Evolutionary conservation across 305 asterid species (phyloP), one percentile per base, ranked within the genome.

Genomic region (Solanum chacoense): DNA sequence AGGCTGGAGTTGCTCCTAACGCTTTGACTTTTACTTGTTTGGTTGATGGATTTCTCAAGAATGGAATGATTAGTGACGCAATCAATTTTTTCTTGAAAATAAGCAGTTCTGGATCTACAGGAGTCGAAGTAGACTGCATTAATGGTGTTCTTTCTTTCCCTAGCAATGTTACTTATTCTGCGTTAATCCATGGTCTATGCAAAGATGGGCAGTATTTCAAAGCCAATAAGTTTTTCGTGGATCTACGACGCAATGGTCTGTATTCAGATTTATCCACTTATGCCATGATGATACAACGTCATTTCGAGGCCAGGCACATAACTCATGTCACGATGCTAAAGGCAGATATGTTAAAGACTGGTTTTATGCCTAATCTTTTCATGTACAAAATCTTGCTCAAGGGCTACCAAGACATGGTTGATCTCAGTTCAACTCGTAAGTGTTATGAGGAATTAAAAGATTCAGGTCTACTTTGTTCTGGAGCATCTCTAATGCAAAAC

Each of bases 341-440:
- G 85, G 97, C 98, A 24, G 98, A 95, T 88, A 91, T 94, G 96
- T 31, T 94, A 37, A 95, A 96, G 97, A 90, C 80, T 76, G 98
- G 96, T 5, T 59, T 90, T 36, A 87, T 92, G 86, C 93, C 96
- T n/a, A 89, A 88, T 88, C 88, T 75, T 13, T 78, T 86, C 86
- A 67, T 93, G 80, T 90, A 86, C 67, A 87, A 92, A 90, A 86
- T 91, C 69, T 77, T 94, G 34, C 76, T 45, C 69, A 90, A 89
- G 86, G 94, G 97, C 32, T 95, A 94, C 87, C 87, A 85, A 91
- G 93, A 88, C 86, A 88, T 91, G 89, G 92, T 90, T 86, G 92
- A 90, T 90, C 90, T 42, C 76, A 90, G 88, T 8, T 94, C 96
- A 55, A 94, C 96, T 89, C 90, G 20, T 24, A 92, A 88, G 88